These are phyloP conservation scores for Aspergillus brunneoviolaceus DNA, from an alignment of 2,329 filamentous ascomycete genomes.

Conservation along the genomic window DNA sequence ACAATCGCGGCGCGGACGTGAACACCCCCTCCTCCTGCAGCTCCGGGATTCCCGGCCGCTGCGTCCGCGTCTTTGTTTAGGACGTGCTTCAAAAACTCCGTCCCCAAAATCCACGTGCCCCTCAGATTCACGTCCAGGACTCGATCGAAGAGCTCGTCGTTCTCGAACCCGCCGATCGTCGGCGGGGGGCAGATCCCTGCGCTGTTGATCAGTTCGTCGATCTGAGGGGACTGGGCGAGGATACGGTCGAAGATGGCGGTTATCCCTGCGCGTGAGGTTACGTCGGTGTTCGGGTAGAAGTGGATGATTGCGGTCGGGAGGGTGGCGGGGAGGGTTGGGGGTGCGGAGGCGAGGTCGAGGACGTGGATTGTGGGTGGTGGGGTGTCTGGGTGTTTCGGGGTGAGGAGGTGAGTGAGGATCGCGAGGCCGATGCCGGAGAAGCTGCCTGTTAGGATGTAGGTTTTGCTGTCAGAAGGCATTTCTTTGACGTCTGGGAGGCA, in stretches of 20 bases:
- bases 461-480: too few species aligned
- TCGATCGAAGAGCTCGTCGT: not conserved
- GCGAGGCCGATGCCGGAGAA: slow-evolving; percentile 1
- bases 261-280: not conserved
- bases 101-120: not conserved
- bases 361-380: not conserved
- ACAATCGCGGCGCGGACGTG: not conserved
- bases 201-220: slow-evolving; percentile 1
- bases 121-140: not conserved
- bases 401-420: not conserved
- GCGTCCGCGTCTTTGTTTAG: not conserved
- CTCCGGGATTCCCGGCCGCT: too few species aligned
- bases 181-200: not conserved
- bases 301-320: not conserved
- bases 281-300: not conserved
- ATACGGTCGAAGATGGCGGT: not conserved
- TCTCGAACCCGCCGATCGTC: not conserved
- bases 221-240: not conserved
- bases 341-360: not conserved
- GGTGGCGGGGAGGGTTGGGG: not conserved
- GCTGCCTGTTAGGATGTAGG: not conserved
- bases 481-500: too few species aligned
- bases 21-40: too few species aligned
- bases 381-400: not conserved
- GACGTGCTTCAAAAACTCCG: not conserved